Evolutionary conservation across 306 rosid genomes (phyloP), one percentile per base, ranked within the genome.

Genomic region (Pterocarpus macrocarpus): DNA sequence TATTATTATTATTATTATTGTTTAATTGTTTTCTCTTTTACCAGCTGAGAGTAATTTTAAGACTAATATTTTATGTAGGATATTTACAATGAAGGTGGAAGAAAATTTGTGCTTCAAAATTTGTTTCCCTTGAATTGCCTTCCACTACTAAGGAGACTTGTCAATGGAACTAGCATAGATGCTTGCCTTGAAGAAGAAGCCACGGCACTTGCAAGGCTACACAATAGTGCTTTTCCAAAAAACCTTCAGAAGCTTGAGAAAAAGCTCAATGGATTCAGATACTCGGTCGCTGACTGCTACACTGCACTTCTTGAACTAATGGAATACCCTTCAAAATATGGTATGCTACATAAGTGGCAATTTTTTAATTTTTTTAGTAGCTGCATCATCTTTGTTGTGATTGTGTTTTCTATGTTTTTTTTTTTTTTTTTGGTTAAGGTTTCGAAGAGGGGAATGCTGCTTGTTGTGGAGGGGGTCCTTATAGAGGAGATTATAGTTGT

Each of bases 391-490:
- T 36, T 36, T 39, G 16, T 30, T 39, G 38, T 58, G 5, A 61
- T 14, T 2, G 15, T 41, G 10, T 9, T 8, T 50, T 38, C 28
- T 22, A 22, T 22, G 28, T 22, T 22, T 17, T 0, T 4, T 17
- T 30, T 61, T 61, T 1, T 38, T 30, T 15, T 1, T 32, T 32
- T 16, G 65, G 50, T 7, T 30, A 76, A 90, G 93, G 91, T 64
- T 81, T 90, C 49, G 59, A 85, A 65, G 92, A 84, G 67, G 93
- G 83, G 17, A 85, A 78, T 39, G 36, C 0, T 3, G 94, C 87
- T 22, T 90, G 96, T 12, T 91, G 96, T 61, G 97, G 97, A 14
- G 72, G 84, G 35, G 94, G 96, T 0, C 78, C 69, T 5, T 85
- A 69, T 65, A 86, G 91, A 84, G 92, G 90, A 53, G 85, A 76